These are phyloP conservation scores for Boletus barrowsii DNA, from an alignment of 768 basidiomycete genomes.

Conservation along the genomic window DNA sequence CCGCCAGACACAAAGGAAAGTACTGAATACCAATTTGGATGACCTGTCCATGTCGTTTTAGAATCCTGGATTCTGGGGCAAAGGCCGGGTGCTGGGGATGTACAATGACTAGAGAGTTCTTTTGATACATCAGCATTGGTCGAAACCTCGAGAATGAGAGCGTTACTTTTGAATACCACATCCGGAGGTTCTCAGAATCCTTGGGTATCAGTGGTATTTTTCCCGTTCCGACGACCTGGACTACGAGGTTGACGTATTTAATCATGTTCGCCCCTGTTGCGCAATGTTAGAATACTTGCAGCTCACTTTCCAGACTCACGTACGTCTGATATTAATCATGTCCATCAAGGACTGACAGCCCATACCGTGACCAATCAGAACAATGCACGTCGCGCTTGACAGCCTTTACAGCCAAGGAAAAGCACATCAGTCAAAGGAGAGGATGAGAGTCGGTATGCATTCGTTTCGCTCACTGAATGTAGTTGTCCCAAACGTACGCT, in stretches of 20 bases:
- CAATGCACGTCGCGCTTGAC: constrained; percentile 65
- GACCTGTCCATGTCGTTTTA: constrained; percentile 65
- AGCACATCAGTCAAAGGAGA: not conserved
- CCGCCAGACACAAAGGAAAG: not conserved
- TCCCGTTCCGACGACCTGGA: constrained; percentile 75
- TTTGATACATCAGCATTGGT: constrained; percentile 9
- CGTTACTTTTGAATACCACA: constrained; percentile 71
- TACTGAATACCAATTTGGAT: constrained; percentile 54
- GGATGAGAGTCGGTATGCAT: not conserved
- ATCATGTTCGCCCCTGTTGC: constrained; percentile 49
- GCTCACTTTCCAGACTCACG: constrained; percentile 14
- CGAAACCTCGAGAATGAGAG: not conserved
- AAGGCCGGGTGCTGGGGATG: constrained; percentile 59
- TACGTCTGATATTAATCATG: constrained; percentile 70
- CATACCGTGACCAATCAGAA: constrained; percentile 85
- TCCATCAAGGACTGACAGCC: constrained; percentile 77
- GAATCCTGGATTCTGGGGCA: constrained; percentile 35
- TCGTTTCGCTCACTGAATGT: constrained; percentile 68
- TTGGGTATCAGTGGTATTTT: constrained; percentile 53
- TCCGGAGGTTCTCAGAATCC: constrained; percentile 51
- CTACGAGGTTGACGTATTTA: constrained; percentile 62
- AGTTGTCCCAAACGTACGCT: constrained; percentile 94
- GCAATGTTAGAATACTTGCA: not conserved
- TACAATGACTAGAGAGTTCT: constrained; percentile 74
- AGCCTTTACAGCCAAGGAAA: constrained; percentile 43